phyloP scores from a whole-genome alignment of 2,329 filamentous ascomycete genomes.

The Colletotrichum tropicicola region DNA sequence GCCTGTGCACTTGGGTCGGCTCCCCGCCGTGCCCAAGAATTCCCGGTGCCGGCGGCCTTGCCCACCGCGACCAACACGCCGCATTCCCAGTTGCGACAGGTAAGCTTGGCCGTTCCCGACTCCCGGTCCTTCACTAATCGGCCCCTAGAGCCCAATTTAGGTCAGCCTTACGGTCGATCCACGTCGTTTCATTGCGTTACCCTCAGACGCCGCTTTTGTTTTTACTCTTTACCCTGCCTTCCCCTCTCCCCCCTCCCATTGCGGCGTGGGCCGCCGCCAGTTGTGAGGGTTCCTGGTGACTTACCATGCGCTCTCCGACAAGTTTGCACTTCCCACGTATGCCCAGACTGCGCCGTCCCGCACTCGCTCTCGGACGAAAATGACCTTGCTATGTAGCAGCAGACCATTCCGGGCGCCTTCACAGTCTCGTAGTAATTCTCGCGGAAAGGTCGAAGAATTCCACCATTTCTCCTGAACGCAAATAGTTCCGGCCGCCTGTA shows the following conservation, averaged over 20 bases:
- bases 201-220: neutral
- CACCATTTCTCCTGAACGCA: conserved; percentile 81
- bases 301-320: conserved; percentile 93
- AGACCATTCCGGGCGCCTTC: conserved; percentile 75
- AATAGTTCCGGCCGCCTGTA: conserved; percentile 80
- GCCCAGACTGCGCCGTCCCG: conserved; percentile 66
- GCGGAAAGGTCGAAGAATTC: conserved; percentile 74
- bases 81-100: conserved; percentile 94
- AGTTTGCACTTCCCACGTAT: conserved; percentile 90
- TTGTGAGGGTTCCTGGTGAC: conserved; percentile 42
- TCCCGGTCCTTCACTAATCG: conserved; percentile 75
- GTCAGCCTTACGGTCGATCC: conserved; percentile 29
- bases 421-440: conserved; percentile 77
- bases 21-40: conserved; percentile 18
- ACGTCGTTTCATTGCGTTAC: conserved; percentile 6
- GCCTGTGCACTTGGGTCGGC: conserved; percentile 29
- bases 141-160: conserved; percentile 65
- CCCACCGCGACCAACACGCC: conserved; percentile 79
- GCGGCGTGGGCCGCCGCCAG: conserved; percentile 12
- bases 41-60: conserved; percentile 22
- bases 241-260: neutral
- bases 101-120: conserved; percentile 77
- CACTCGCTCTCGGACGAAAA: conserved; percentile 52
- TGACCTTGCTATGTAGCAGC: conserved; percentile 88
- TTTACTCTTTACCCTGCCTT: too few species aligned